Base-by-base conservation (phyloP, 2,329 filamentous ascomycete genomes). In the Salinomyces thailandicus region DNA sequence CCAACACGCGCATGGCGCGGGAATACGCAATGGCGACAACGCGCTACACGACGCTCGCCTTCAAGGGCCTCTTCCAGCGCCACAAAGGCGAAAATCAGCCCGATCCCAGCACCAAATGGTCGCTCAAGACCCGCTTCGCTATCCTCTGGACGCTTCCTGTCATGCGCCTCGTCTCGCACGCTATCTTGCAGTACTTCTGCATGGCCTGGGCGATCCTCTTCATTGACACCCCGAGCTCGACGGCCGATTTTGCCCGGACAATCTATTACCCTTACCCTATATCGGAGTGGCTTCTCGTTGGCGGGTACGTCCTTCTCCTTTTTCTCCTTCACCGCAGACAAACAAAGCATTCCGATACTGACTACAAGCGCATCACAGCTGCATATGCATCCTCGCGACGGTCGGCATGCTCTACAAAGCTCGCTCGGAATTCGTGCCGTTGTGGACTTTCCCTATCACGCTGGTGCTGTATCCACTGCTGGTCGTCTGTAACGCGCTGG, bases 191-290 rank as follows among this genome's bases (percentile, higher is more conserved):
- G 27, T 47, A 42, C 26, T 42, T 47, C 26, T 44, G 42, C 33
- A 33, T 47, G 12, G 35, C 42, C 3, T 36, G 45, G 22, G 40
- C 42, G 5, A 31, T 47, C 6, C 38, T 49, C 16, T 40, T 47
- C 38, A 43, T 24, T 5, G 18, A 38, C 4, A 36, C 46, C 7
- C 46, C 46, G 4, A 13, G 36, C n/a, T 45, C 46, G 18, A 30
- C 41, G 2, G 33, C 39, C 3, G 42, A 44, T 5, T 40, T 49
- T 11, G 38, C 44, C 12, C 28, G 17, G n/a, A 29, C 33, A 13
- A 41, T 49, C 19, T 47, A 45, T 40, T 47, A 41, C 20, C 40
- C 36, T 13, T 42, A 41, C 16, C 39, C 43, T 4, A 39, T 47
- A 3, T 43, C 37, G 6, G 32, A 36, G 12, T 49, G 46, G 46